A percentile compares a stretch with the other conserved stretches of the same genome.
Evolutionary conservation across 768 basidiomycete genomes (phyloP).

Genomic region (Russula compacta): DNA sequence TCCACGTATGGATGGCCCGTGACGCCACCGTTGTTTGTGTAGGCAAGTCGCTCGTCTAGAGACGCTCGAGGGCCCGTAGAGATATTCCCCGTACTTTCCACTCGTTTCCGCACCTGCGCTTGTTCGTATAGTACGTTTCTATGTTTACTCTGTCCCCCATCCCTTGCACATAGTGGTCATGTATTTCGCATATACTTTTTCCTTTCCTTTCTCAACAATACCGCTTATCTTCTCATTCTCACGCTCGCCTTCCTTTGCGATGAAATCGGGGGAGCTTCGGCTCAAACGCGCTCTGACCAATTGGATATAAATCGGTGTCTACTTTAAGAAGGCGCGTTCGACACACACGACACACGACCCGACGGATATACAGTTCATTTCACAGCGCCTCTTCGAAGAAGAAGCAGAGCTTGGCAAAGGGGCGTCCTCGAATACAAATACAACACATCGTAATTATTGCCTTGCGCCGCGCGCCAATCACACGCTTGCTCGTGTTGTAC

Average conservation of each 20-base stretch:
- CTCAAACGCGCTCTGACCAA: neutral
- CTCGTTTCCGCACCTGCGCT: too few relatives aligned
- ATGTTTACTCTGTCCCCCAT: neutral
- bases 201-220: neutral
- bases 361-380: too few relatives aligned
- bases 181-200: neutral
- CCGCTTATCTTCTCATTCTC: neutral
- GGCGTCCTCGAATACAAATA: too few relatives aligned
- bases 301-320: too few relatives aligned
- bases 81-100: neutral
- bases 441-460: too few relatives aligned
- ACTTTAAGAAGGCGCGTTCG: too few relatives aligned
- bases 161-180: neutral
- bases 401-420: too few relatives aligned
- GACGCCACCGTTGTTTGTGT: neutral
- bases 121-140: neutral
- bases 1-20: neutral
- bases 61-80: constrained; percentile 13
- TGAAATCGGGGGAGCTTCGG: neutral
- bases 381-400: too few relatives aligned
- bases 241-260: neutral
- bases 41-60: constrained; percentile 20
- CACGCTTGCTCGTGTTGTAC: too few relatives aligned
- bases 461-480: too few relatives aligned
- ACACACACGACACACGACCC: too few relatives aligned